A percentile compares a stretch with the other conserved stretches of the same genome.
Conservation (phyloP, 1,284 basidiomycete genomes). For the Cystobasidium sp. region DNA sequence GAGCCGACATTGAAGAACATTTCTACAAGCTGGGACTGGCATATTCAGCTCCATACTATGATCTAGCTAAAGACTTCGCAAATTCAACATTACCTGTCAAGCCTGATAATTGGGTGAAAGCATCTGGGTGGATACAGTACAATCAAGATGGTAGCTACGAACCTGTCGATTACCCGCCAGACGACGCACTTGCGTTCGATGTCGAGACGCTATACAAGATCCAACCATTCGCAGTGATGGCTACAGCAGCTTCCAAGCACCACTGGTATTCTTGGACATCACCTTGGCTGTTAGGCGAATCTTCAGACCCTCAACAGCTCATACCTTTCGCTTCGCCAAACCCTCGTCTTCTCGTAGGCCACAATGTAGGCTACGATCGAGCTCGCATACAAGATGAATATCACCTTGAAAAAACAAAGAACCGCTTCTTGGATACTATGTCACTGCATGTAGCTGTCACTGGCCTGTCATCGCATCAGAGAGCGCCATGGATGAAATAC, state of each 20-base stretch:
- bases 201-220: slow-evolving; percentile 83
- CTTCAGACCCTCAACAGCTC: slow-evolving; percentile 69
- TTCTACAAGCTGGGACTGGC: slow-evolving; percentile 78
- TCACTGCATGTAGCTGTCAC: slow-evolving; percentile 90
- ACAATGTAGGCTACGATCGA: slow-evolving; percentile 95
- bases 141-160: slow-evolving; percentile 60
- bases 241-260: slow-evolving; percentile 78
- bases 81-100: slow-evolving; percentile 65
- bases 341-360: slow-evolving; percentile 77
- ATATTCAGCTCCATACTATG: slow-evolving; percentile 79
- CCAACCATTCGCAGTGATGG: slow-evolving; percentile 83
- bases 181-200: slow-evolving; percentile 84
- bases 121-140: slow-evolving; percentile 91
- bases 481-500: slow-evolving; percentile 88
- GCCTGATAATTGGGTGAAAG: slow-evolving; percentile 69
- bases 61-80: slow-evolving; percentile 71
- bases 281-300: slow-evolving; percentile 81
- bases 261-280: slow-evolving; percentile 97
- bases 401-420: slow-evolving; percentile 68
- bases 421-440: slow-evolving; percentile 93
- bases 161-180: slow-evolving; percentile 56
- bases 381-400: slow-evolving; percentile 86
- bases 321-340: slow-evolving; percentile 67
- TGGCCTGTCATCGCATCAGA: slow-evolving; percentile 93
- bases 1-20: slow-evolving; percentile 81